These are phyloP conservation scores for Claviceps cyperi DNA, from an alignment of 2,329 filamentous ascomycete genomes.

Conservation along the genomic window DNA sequence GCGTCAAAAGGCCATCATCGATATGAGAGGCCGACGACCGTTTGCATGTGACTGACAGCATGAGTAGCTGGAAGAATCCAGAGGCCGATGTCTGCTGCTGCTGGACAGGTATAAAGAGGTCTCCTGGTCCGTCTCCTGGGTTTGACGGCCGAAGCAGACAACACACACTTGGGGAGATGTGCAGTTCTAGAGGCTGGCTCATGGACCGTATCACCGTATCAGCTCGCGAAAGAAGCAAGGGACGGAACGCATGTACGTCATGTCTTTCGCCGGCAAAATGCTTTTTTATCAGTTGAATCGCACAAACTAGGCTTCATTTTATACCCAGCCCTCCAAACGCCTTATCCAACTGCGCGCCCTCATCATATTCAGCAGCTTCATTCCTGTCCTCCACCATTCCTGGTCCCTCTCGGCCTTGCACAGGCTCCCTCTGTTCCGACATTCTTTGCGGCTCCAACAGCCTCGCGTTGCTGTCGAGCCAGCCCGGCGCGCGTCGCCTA, in stretches of 20 bases:
- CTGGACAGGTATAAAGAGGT: too few relatives aligned
- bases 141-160: background rate
- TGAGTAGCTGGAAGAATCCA: too few relatives aligned
- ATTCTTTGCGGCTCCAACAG: conserved; percentile 53
- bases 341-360: conserved; percentile 42
- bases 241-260: background rate
- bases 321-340: conserved; percentile 37
- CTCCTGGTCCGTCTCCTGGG: background rate
- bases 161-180: too few relatives aligned
- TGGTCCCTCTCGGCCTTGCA: background rate
- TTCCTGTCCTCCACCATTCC: conserved; percentile 6
- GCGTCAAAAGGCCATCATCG: background rate
- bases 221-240: background rate
- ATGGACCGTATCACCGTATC: background rate
- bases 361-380: conserved; percentile 19
- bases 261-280: background rate
- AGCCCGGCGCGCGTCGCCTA: conserved; percentile 63
- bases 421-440: conserved; percentile 14
- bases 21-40: too few relatives aligned
- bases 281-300: background rate
- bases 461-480: conserved; percentile 60
- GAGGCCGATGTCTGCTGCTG: too few relatives aligned
- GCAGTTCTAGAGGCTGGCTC: background rate
- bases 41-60: too few relatives aligned
- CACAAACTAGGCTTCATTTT: conserved; percentile 9